Conservation (phyloP, 148 eudicot species). For the Linanthus parryae region DNA sequence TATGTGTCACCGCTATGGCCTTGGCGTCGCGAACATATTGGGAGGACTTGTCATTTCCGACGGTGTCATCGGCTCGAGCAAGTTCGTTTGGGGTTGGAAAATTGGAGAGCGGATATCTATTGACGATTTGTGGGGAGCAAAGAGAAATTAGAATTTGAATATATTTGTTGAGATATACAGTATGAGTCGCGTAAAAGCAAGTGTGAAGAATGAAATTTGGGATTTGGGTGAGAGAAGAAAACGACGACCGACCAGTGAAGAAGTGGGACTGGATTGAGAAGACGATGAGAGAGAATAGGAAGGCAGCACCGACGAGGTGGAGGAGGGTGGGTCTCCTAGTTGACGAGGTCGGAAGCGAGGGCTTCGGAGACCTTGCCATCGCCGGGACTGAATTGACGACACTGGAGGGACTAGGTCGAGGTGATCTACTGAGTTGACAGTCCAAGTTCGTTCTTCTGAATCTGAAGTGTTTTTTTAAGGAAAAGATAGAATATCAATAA, state of each 20-base stretch:
- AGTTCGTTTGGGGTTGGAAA: no score
- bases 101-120: no score
- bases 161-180: no score
- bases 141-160: no score
- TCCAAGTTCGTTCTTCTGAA: no score
- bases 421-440: no score
- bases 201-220: neutral
- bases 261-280: slow-evolving; percentile 1
- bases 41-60: neutral
- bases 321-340: slow-evolving; percentile 12
- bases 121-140: no score
- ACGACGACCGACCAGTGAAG: slow-evolving; percentile 17
- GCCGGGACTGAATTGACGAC: no score
- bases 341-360: slow-evolving; percentile 1
- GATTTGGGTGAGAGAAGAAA: neutral
- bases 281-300: slow-evolving; percentile 7
- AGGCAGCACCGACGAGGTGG: neutral
- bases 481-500: no score
- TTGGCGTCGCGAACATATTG: slow-evolving; percentile 5
- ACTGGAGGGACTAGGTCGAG: no score
- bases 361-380: slow-evolving; percentile 12
- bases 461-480: no score
- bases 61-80: no score
- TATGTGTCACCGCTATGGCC: slow-evolving; percentile 5
- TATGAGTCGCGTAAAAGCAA: neutral